These are phyloP conservation scores for Zygoascus tannicola DNA, from an alignment of 805 yeast genomes.

Conservation along the genomic window DNA sequence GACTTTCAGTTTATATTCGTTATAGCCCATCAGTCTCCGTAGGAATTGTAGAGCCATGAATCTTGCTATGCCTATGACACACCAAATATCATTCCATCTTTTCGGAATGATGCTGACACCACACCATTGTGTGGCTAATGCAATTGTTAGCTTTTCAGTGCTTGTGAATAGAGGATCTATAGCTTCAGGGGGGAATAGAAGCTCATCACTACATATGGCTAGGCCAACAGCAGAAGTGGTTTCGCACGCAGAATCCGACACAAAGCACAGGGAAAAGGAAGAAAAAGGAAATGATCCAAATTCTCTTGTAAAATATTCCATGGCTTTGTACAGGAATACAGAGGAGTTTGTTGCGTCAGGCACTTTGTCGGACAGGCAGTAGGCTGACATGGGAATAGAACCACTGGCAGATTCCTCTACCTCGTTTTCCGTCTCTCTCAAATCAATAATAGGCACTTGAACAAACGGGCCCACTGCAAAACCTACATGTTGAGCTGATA, in stretches of 20 bases:
- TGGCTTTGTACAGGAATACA: constrained; percentile 62
- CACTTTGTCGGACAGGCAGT: constrained; percentile 50
- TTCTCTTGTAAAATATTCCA: constrained; percentile 76
- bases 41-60: constrained; percentile 73
- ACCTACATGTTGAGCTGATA: constrained; percentile 89
- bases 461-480: constrained; percentile 91
- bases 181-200: constrained; percentile 61
- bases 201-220: constrained; percentile 46
- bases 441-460: constrained; percentile 44
- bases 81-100: constrained; percentile 76
- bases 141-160: constrained; percentile 59
- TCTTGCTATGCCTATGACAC: constrained; percentile 73
- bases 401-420: constrained; percentile 20
- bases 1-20: constrained; percentile 67
- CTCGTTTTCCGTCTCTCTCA: constrained; percentile 29
- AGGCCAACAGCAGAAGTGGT: constrained; percentile 67
- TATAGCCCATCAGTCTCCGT: constrained; percentile 65
- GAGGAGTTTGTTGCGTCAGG: constrained; percentile 61
- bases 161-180: constrained; percentile 71
- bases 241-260: constrained; percentile 43
- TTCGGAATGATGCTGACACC: constrained; percentile 85
- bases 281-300: constrained; percentile 91
- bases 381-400: constrained; percentile 49
- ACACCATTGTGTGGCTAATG: constrained; percentile 83
- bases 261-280: constrained; percentile 68